Conservation (phyloP, 768 basidiomycete species). For the Peribolospora kevripleyi region DNA sequence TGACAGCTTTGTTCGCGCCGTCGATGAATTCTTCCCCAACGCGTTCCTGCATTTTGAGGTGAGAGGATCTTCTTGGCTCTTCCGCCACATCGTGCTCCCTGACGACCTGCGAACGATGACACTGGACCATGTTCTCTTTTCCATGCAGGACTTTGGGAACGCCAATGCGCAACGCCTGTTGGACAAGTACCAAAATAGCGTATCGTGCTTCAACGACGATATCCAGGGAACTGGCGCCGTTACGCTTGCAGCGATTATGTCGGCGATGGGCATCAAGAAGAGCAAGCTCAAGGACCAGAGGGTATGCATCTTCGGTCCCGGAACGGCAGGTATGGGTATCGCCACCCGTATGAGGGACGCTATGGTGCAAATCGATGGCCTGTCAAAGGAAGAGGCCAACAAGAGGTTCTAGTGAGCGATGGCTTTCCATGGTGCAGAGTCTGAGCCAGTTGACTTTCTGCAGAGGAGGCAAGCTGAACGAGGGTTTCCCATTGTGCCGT, state of each 20-base stretch:
- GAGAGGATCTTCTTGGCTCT: slow-evolving; percentile 28
- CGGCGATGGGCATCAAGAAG: slow-evolving; percentile 43
- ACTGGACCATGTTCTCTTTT: too few species aligned
- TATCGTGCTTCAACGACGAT: slow-evolving; percentile 49
- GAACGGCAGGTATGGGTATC: slow-evolving; percentile 61
- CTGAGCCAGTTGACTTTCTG: too few species aligned
- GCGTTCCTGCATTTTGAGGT: slow-evolving; percentile 40
- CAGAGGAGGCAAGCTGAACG: too few species aligned
- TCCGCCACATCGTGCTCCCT: neutral
- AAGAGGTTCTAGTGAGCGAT: slow-evolving; percentile 45
- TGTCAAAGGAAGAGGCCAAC: slow-evolving; percentile 36
- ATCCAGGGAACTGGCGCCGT: slow-evolving; percentile 59
- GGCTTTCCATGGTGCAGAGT: neutral
- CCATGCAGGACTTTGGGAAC: slow-evolving; percentile 5
- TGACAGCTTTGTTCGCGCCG: slow-evolving; percentile 31
- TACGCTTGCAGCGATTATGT: slow-evolving; percentile 41
- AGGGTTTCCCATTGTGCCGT: too few species aligned
- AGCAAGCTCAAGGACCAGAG: slow-evolving; percentile 44
- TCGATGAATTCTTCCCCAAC: slow-evolving; percentile 9
- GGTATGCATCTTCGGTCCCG: slow-evolving; percentile 41
- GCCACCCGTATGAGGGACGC: slow-evolving; percentile 51
- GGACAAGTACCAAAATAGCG: slow-evolving; percentile 35
- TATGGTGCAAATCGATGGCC: slow-evolving; percentile 28
- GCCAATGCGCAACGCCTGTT: slow-evolving; percentile 4
- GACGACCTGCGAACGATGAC: too few species aligned